Base-by-base conservation (phyloP, 2,329 filamentous ascomycete species). In the Byssoonygena ceratinophila region DNA sequence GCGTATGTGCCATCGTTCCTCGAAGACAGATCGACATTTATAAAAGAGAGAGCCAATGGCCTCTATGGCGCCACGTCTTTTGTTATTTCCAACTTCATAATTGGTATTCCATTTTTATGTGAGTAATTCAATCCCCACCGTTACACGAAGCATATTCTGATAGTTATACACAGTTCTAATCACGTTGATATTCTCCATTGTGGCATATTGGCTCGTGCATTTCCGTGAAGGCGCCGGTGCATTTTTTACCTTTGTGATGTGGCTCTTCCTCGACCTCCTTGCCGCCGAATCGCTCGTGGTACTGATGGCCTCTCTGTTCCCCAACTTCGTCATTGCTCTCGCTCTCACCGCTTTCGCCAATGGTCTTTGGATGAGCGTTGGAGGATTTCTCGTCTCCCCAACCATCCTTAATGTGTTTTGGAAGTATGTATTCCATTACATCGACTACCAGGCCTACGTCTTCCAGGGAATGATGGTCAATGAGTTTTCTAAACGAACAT, bases 381-480 rank as follows among this genome's bases (percentile, higher is more conserved):
- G 83, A 49, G 88, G 88, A 0, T 94, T 94, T 70, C 76, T 94
- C 66, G 87, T 94, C 1, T 77, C 80, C 2, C 80, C 83, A 2
- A 78, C 73, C 1, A 78, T 83, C 1, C 75, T 94, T 37, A 94
- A 94, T 66, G 79, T 78, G 1, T 94, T 94, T 60, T 94, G 85
- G 81, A 80, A 82, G 66, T 92, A 94, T 61, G 85, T 85, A 4
- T 92, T 92, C 61, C 84, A 90, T 64, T 94, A 90, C 66, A 90
- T 90, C 63, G 85, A 94, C 65, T 94, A 94, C 63, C 87, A 91
- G 69, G 74, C 76, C 39, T 94, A 90, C 60, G 87, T 94, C 2
- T 94, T 94, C 64, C 81, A 91, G 63, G 87, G 86, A 12, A 92
- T 94, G 87, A 92, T 94, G 86, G 82, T 91, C 50, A 94, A 92